Evolutionary conservation across 169 alveolate genomes (phyloP).

Genomic region (Plasmodium berghei): DNA sequence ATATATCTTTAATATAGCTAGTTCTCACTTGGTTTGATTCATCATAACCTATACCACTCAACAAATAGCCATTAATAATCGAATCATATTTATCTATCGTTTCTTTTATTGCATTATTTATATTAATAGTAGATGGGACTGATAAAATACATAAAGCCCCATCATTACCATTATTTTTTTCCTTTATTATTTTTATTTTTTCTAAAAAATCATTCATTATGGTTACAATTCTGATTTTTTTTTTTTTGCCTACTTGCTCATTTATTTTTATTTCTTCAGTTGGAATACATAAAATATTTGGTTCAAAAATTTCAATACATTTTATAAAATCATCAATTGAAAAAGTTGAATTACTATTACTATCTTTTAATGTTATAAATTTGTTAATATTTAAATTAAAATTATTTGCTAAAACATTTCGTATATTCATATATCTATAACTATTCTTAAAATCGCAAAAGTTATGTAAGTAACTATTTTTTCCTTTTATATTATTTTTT

Average conservation of each 20-base stretch:
- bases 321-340: slow-evolving; percentile 50
- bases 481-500: neutral
- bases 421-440: slow-evolving; percentile 58
- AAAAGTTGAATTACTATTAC: slow-evolving; percentile 22
- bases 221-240: slow-evolving; percentile 43
- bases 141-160: slow-evolving; percentile 45
- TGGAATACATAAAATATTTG: slow-evolving; percentile 70
- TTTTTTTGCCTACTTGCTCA: slow-evolving; percentile 66
- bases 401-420: slow-evolving; percentile 42
- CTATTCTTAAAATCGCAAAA: slow-evolving; percentile 51
- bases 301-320: slow-evolving; percentile 69
- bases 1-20: slow-evolving; percentile 16
- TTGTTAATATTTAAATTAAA: slow-evolving; percentile 49
- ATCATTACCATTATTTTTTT: neutral
- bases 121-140: slow-evolving; percentile 43
- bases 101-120: slow-evolving; percentile 14
- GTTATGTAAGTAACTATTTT: slow-evolving; percentile 12
- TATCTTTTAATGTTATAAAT: slow-evolving; percentile 33
- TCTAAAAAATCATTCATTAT: slow-evolving; percentile 62
- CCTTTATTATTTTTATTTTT: slow-evolving; percentile 46
- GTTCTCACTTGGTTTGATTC: slow-evolving; percentile 62
- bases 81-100: slow-evolving; percentile 34
- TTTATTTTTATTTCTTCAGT: slow-evolving; percentile 62
- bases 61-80: slow-evolving; percentile 32
- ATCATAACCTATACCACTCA: slow-evolving; percentile 74